Evolutionary conservation across 73 alveolate species (phyloP), one percentile per base, ranked within the genome.

Genomic region (Loxodes magnus): DNA sequence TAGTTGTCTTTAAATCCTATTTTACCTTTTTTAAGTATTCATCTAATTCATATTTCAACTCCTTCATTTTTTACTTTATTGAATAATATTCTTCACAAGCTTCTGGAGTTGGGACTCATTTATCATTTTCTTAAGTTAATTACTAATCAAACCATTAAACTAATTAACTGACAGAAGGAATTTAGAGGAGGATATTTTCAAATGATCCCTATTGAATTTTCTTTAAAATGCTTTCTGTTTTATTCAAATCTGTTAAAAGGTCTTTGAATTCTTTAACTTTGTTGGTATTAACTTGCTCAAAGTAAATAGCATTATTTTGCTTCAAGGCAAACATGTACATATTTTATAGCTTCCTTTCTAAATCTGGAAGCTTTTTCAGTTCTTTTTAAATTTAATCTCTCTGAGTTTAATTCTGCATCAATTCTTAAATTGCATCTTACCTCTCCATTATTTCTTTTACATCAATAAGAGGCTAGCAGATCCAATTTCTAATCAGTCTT

Each of bases 401-500:
- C 5, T 66, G 76, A 34, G 67, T 84, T 17, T 68, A 70, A 68
- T 67, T 62, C 21, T 74, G 36, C 30, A 74, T 79, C 4, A 88
- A 65, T 43, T 88, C 98, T 39, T 83, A 92, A 21, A 88, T 77
- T 27, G 94, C 89, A 64, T 88, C 94, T 15, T 74, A 56, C 51
- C 98, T 62, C 24, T 79, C 82, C 29, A 84, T 69, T 28, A 88
- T 84, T 30, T 51, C 42, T 28, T 74, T 25, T 0, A 75, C 37
- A 56, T 71, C 67, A 38, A 65, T 58, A 43, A 88, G 66, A 31
- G 98, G 98, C 64, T 79, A 46, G 20, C 69, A 37, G 14, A 88
- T 64, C 98, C 98, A 88, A 77, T 79, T 75, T 56, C 78, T 75
- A 49, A 75, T 57, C 69, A 55, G 59, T 62, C 98, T 49, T 85